Conservation (phyloP, 2,329 filamentous ascomycete genomes). For the Phyllosticta citrichinensis region DNA sequence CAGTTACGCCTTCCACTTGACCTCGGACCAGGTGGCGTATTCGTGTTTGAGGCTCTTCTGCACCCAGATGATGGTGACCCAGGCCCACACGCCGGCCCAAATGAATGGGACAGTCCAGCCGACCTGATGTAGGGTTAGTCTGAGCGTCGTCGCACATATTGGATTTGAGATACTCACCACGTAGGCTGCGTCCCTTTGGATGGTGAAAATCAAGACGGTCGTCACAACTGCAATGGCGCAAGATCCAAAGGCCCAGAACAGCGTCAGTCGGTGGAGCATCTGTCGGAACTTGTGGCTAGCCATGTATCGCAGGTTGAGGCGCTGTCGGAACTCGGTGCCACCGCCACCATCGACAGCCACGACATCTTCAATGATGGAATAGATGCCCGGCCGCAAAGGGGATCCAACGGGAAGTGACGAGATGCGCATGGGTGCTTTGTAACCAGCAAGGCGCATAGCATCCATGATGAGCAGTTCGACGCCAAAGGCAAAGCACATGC, state of each 20-base stretch:
- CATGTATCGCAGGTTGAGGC: constrained; percentile 43
- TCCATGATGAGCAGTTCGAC: constrained; percentile 42
- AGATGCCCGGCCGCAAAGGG: constrained; percentile 43
- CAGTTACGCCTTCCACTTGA: constrained; percentile 27
- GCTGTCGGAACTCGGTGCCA: constrained; percentile 42
- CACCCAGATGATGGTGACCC: constrained; percentile 37
- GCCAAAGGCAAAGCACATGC: constrained; percentile 44
- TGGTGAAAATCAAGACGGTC: constrained; percentile 38
- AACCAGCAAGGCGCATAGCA: constrained; percentile 33
- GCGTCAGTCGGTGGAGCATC: constrained; percentile 42
- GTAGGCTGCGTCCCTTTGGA: constrained; percentile 38
- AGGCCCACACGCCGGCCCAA: constrained; percentile 39
- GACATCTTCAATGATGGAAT: constrained; percentile 45
- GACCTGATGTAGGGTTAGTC: constrained; percentile 20
- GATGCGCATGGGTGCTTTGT: constrained; percentile 41
- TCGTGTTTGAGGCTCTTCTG: constrained; percentile 26
- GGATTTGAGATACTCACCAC: constrained; percentile 26
- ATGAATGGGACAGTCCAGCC: constrained; percentile 41
- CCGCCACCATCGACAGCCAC: constrained; percentile 44
- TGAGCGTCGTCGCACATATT: not conserved
- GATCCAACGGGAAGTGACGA: constrained; percentile 42
- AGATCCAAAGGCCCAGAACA: constrained; percentile 43
- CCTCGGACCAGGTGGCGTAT: constrained; percentile 26
- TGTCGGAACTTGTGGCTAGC: constrained; percentile 43
- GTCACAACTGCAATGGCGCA: constrained; percentile 30